Evolutionary conservation across 139 green algal genomes (phyloP).

Genomic region (Ulvella scutata): DNA sequence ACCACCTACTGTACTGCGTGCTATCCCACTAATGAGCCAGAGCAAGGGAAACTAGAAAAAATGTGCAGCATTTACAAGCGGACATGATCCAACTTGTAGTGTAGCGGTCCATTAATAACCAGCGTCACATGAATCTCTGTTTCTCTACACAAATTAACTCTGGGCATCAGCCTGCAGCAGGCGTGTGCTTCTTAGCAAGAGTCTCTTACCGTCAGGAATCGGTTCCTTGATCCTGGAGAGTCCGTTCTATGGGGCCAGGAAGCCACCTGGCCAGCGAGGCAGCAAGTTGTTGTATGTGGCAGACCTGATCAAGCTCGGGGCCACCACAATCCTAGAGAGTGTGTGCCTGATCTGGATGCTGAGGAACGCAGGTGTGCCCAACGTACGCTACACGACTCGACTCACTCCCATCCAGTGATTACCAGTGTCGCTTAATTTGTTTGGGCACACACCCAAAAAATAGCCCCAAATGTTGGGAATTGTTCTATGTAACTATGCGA

Average conservation of each 20-base stretch:
- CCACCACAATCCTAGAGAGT: conserved; percentile 66
- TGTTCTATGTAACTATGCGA: no score
- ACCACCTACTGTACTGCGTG: neutral
- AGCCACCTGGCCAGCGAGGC: conserved; percentile 47
- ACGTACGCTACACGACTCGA: neutral
- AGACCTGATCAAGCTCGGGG: conserved; percentile 68
- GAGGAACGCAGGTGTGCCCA: neutral
- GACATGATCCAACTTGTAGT: neutral
- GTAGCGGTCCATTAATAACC: neutral
- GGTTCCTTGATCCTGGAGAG: conserved; percentile 55
- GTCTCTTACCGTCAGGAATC: conserved; percentile 29
- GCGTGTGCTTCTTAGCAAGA: neutral
- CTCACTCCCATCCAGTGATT: no score
- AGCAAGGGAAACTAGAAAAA: neutral
- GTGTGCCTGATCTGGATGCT: conserved; percentile 36
- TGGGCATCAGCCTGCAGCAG: neutral
- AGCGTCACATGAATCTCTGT: neutral
- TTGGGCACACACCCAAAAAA: no score
- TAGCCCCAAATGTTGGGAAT: no score
- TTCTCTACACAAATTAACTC: neutral
- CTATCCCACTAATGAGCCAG: neutral
- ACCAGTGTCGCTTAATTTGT: no score
- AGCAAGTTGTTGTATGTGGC: conserved; percentile 56
- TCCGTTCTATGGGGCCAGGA: conserved; percentile 59
- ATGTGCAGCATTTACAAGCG: neutral